phyloP scores from a whole-genome alignment of 2,329 filamentous ascomycete species.

The Calcarisporium arbuscula region DNA sequence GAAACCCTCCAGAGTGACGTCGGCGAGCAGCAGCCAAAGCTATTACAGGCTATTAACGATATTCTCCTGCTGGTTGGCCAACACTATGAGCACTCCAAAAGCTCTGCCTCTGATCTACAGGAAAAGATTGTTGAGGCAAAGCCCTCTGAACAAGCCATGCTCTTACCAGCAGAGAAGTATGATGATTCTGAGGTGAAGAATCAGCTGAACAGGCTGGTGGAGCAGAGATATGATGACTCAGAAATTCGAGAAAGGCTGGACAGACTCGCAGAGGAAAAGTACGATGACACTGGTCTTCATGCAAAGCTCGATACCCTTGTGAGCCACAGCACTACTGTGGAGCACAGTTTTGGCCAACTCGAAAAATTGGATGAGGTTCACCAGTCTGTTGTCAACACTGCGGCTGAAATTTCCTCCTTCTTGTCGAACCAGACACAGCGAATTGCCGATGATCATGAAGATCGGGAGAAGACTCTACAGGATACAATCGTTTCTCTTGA shows the following conservation, averaged over 20 bases:
- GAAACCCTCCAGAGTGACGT: conserved; percentile 73
- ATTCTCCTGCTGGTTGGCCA: conserved; percentile 76
- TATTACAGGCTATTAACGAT: conserved; percentile 79
- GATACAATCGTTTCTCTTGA: conserved; percentile 78
- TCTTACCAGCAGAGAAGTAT: conserved; percentile 56
- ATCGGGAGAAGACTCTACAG: conserved; percentile 70
- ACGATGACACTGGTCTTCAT: conserved; percentile 41
- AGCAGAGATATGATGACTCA: conserved; percentile 22
- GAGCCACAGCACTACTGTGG: conserved; percentile 57
- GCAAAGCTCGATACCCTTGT: conserved; percentile 44
- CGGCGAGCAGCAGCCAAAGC: conserved; percentile 78
- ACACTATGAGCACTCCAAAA: conserved; percentile 83
- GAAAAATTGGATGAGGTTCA: conserved; percentile 85
- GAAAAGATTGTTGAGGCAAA: conserved; percentile 57
- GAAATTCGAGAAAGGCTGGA: conserved; percentile 23
- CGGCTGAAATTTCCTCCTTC: conserved; percentile 77
- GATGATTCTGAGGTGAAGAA: conserved; percentile 42
- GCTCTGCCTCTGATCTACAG: conserved; percentile 49
- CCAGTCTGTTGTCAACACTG: conserved; percentile 76
- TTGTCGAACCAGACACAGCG: conserved; percentile 69
- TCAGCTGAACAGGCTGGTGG: conserved; percentile 41
- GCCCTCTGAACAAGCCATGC: conserved; percentile 50
- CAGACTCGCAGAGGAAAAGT: conserved; percentile 42
- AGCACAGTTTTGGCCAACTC: conserved; percentile 67
- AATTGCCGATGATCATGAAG: conserved; percentile 70